A percentile compares a stretch with the other conserved stretches of the same genome.
Evolutionary conservation across 306 rosid genomes (phyloP).

Genomic region (Quercus glauca): DNA sequence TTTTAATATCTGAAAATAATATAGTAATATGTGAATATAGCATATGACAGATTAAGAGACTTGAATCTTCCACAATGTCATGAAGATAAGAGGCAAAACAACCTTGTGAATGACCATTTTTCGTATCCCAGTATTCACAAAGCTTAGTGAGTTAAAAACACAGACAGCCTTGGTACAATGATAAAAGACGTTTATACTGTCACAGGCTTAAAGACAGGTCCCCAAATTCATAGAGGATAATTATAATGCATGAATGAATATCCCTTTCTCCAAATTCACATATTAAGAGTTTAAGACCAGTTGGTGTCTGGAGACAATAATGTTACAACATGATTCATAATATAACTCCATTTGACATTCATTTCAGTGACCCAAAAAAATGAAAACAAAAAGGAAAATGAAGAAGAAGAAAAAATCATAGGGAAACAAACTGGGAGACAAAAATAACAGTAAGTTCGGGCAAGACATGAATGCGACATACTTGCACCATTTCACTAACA

Average conservation of each 20-base stretch:
- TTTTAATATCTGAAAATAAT: background rate
- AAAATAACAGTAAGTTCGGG: background rate
- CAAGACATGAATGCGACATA: conserved; percentile 44
- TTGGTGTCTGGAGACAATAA: background rate
- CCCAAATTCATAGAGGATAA: background rate
- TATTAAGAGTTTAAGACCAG: background rate
- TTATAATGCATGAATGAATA: background rate
- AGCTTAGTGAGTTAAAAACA: background rate
- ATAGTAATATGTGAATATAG: background rate
- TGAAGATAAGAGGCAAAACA: background rate
- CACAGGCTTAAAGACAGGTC: background rate
- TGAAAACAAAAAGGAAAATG: conserved; percentile 1
- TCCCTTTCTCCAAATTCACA: background rate
- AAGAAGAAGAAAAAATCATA: background rate
- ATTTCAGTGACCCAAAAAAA: conserved; percentile 2
- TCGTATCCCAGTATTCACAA: background rate
- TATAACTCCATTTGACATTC: conserved; percentile 1
- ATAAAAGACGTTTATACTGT: background rate
- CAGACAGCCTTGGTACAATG: background rate
- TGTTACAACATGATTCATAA: background rate
- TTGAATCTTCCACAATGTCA: background rate
- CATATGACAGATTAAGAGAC: background rate
- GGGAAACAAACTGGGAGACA: background rate
- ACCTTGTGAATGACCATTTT: background rate
- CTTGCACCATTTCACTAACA: conserved; percentile 98